These are phyloP conservation scores for Cichorium intybus DNA, from an alignment of 140 eudicot genomes.

Conservation along the genomic window DNA sequence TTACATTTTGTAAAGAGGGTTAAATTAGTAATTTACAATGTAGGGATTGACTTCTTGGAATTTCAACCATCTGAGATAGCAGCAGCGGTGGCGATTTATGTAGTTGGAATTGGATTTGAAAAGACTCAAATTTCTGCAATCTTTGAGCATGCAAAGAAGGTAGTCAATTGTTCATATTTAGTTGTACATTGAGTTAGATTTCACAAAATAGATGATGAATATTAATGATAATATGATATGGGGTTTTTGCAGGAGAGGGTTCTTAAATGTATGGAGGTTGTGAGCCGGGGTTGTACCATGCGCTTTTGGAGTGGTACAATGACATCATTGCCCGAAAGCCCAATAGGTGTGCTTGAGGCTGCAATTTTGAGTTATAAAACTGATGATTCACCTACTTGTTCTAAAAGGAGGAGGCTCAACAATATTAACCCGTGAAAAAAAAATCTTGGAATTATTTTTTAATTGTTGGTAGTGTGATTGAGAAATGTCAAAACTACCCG, in stretches of 20 bases:
- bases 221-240: background rate
- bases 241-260: constrained; percentile 54
- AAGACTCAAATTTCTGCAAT: constrained; percentile 28
- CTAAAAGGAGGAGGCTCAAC: constrained; percentile 63
- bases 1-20: background rate
- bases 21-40: constrained; percentile 37
- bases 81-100: constrained; percentile 69
- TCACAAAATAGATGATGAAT: background rate
- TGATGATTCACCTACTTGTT: constrained; percentile 51
- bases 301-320: constrained; percentile 33
- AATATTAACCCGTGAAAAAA: constrained; percentile 24
- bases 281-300: constrained; percentile 29
- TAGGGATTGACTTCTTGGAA: constrained; percentile 76
- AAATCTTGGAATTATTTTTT: background rate
- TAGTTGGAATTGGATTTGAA: constrained; percentile 40
- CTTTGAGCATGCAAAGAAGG: constrained; percentile 48
- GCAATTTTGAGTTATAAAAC: constrained; percentile 59
- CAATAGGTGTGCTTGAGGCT: constrained; percentile 73
- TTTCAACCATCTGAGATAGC: constrained; percentile 76
- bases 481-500: constrained; percentile 21
- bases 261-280: constrained; percentile 43
- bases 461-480: constrained; percentile 33
- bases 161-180: constrained; percentile 23
- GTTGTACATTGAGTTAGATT: background rate
- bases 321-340: constrained; percentile 56